These are phyloP conservation scores for Aspergillus kassunensis DNA, from an alignment of 495 filamentous ascomycete genomes.

Conservation along the genomic window DNA sequence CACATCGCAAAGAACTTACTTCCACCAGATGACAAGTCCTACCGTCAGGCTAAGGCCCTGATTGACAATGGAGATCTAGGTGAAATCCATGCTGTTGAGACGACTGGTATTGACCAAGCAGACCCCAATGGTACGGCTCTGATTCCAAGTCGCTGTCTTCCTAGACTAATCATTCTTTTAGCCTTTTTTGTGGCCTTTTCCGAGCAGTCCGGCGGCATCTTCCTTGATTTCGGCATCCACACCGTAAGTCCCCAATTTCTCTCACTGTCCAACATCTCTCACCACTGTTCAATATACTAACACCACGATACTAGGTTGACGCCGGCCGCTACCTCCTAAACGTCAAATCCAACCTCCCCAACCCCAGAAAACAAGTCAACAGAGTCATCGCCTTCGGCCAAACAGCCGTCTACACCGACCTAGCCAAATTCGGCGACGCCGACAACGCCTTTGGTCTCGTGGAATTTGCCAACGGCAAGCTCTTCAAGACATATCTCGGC, in stretches of 20 bases:
- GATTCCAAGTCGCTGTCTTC: not conserved
- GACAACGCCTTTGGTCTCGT: not conserved
- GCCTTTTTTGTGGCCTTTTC: slow-evolving; percentile 5
- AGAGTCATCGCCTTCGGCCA: slow-evolving; percentile 4
- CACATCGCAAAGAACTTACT: not conserved
- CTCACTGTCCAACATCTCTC: not conserved
- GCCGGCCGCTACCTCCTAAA: not conserved
- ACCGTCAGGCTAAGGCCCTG: not conserved
- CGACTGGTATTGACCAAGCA: not conserved
- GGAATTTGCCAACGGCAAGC: slow-evolving; percentile 7
- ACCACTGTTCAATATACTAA: not conserved
- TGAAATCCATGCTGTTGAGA: slow-evolving; percentile 7
- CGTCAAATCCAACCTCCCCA: slow-evolving; percentile 1
- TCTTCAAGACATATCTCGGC: not conserved
- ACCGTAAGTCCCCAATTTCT: not conserved
- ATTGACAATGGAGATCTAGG: not conserved
- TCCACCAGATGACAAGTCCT: slow-evolving; percentile 1
- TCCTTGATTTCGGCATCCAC: slow-evolving; percentile 3
- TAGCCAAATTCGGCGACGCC: slow-evolving; percentile 5
- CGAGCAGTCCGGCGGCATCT: slow-evolving; percentile 4
- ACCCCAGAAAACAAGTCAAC: slow-evolving; percentile 6
- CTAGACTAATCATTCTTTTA: not conserved
- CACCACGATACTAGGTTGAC: not conserved
- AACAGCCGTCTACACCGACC: not conserved
- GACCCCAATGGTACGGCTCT: not conserved